Conservation (phyloP, 169 alveolate genomes). For the Cryptosporidium baileyi region DNA sequence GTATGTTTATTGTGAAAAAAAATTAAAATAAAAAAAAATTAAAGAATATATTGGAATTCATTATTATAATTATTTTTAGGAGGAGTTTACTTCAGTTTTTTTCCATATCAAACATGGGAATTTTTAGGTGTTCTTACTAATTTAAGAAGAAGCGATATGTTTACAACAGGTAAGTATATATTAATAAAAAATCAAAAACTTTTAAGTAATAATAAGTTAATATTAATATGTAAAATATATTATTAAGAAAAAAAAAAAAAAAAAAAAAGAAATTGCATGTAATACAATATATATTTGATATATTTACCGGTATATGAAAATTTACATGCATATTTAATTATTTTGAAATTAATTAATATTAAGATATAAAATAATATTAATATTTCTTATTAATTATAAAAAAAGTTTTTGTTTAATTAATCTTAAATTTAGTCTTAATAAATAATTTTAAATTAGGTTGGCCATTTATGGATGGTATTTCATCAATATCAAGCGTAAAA, state of each 20-base stretch:
- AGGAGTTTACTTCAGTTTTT: conserved; percentile 47
- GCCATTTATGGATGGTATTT: conserved; percentile 58
- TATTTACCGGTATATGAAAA: too few relatives aligned
- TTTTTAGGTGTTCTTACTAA: conserved; percentile 65
- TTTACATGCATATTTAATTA: too few relatives aligned
- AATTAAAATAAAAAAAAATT: background rate
- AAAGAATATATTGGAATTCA: background rate
- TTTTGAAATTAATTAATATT: too few relatives aligned
- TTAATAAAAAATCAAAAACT: background rate
- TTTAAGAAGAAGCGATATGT: conserved; percentile 49
- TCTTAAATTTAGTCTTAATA: background rate
- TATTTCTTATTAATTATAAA: too few relatives aligned
- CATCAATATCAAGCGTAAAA: conserved; percentile 14
- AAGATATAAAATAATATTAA: too few relatives aligned
- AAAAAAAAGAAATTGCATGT: background rate
- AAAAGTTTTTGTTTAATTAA: background rate
- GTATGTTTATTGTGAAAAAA: background rate
- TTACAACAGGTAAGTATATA: conserved; percentile 62
- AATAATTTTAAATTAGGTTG: conserved; percentile 8
- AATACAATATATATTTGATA: too few relatives aligned
- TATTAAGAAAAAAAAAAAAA: background rate
- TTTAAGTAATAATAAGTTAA: background rate
- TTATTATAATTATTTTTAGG: background rate
- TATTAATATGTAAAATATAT: background rate
- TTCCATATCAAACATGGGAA: conserved; percentile 60